Evolutionary conservation across 108 stramenopile genomes (phyloP).

Genomic region (Cyclotella atomus): DNA sequence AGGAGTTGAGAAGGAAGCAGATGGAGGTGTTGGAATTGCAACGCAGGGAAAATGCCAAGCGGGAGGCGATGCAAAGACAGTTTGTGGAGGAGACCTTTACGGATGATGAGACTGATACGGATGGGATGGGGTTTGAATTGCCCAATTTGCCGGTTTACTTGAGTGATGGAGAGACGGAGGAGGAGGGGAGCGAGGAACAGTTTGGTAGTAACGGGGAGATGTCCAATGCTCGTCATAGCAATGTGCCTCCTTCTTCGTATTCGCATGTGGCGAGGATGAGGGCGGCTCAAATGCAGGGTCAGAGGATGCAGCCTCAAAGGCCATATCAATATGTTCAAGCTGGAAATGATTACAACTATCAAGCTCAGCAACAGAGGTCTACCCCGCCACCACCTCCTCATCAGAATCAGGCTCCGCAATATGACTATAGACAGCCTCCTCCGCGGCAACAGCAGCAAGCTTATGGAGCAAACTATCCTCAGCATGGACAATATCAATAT

Average conservation of each 20-base stretch:
- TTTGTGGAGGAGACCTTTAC: conserved; percentile 45
- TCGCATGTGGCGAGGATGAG: too few relatives aligned
- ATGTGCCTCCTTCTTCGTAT: too few relatives aligned
- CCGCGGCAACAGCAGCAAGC: conserved; percentile 33
- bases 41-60: too few relatives aligned
- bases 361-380: conserved; percentile 32
- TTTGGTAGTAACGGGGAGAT: too few relatives aligned
- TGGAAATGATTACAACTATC: conserved; percentile 19
- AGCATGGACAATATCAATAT: conserved; percentile 7
- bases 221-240: too few relatives aligned
- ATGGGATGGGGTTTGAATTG: conserved; percentile 74
- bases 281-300: too few relatives aligned
- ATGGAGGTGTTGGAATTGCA: conserved; percentile 28
- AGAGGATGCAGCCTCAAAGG: background rate
- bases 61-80: conserved; percentile 44
- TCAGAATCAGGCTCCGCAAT: conserved; percentile 34
- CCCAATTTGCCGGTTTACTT: conserved; percentile 87
- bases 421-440: conserved; percentile 30
- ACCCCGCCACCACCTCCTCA: conserved; percentile 21
- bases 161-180: conserved; percentile 72
- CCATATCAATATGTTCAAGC: conserved; percentile 10
- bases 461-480: conserved; percentile 14
- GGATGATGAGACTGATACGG: conserved; percentile 63
- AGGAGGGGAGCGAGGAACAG: too few relatives aligned
- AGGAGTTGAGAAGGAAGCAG: conserved; percentile 31